These are phyloP conservation scores for Penicillium sp. DNA, from an alignment of 2,329 filamentous ascomycete genomes.

Conservation along the genomic window DNA sequence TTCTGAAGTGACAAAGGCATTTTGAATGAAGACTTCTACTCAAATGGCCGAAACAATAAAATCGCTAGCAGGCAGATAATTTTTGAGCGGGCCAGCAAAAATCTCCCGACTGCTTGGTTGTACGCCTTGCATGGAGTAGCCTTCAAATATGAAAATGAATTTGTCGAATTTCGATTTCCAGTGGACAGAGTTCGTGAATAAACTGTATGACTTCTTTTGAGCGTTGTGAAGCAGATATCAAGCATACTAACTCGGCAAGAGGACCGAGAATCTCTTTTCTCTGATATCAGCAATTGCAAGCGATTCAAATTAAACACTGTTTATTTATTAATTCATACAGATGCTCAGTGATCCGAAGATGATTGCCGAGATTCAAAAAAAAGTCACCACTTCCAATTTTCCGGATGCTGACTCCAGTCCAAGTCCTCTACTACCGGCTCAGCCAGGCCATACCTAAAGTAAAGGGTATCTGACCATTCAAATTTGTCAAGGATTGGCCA, in stretches of 20 bases:
- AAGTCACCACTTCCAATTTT: constrained; percentile 18
- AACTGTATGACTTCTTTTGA: constrained; percentile 43
- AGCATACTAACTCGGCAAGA: too few relatives aligned
- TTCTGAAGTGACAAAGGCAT: constrained; percentile 12
- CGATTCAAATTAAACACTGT: background rate
- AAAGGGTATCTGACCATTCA: constrained; percentile 16
- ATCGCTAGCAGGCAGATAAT: constrained; percentile 30
- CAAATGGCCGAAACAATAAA: too few relatives aligned
- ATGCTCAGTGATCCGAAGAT: background rate
- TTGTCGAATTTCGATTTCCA: constrained; percentile 39
- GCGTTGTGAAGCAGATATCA: constrained; percentile 22
- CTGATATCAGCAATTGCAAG: too few relatives aligned
- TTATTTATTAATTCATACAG: background rate
- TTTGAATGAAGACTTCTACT: too few relatives aligned
- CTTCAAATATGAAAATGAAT: constrained; percentile 61
- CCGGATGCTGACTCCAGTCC: constrained; percentile 19
- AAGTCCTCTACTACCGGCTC: constrained; percentile 7
- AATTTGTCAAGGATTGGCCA: constrained; percentile 21
- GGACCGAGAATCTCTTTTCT: background rate
- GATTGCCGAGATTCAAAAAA: background rate
- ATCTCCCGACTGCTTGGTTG: constrained; percentile 49
- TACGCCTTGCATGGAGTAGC: constrained; percentile 55
- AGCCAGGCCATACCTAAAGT: constrained; percentile 19
- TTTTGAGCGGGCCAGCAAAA: constrained; percentile 40
- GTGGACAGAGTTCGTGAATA: constrained; percentile 41